Percentiles rank a stretch among this genome's conserved stretches.
These are phyloP conservation scores for Myxozyma melibiosi DNA, from an alignment of 805 yeast genomes.

Conservation along the genomic window DNA sequence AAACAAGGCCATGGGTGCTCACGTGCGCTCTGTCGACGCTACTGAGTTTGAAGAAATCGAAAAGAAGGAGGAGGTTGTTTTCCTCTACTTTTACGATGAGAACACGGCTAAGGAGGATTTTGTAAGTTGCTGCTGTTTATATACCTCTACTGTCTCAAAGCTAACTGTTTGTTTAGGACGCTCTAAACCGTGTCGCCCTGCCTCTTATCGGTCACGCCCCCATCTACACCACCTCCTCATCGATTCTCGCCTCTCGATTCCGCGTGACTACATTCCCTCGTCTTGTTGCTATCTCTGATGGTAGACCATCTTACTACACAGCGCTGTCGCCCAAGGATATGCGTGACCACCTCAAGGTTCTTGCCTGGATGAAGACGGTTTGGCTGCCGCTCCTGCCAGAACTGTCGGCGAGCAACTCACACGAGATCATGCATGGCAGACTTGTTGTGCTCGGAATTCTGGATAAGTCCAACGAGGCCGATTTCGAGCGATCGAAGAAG, in stretches of 20 bases:
- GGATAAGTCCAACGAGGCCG: conserved; percentile 38
- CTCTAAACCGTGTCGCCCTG: conserved; percentile 42
- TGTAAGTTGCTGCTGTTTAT: conserved; percentile 13
- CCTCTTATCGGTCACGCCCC: conserved; percentile 41
- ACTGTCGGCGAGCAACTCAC: conserved; percentile 42
- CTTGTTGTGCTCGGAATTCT: conserved; percentile 41
- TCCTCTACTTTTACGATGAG: conserved; percentile 47
- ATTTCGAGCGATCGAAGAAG: conserved; percentile 34
- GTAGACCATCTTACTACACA: conserved; percentile 37
- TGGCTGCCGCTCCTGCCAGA: conserved; percentile 45
- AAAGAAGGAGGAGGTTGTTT: conserved; percentile 38
- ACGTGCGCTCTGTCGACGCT: conserved; percentile 37
- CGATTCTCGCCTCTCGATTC: conserved; percentile 37
- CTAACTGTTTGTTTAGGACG: conserved; percentile 31
- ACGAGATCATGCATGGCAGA: conserved; percentile 38
- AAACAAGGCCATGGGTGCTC: conserved; percentile 38
- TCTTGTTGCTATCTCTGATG: conserved; percentile 39
- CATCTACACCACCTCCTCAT: conserved; percentile 38
- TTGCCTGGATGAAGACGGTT: conserved; percentile 41
- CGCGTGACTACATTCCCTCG: conserved; percentile 40
- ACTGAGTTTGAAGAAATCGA: conserved; percentile 36
- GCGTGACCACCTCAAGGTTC: conserved; percentile 39
- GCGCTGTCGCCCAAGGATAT: conserved; percentile 41
- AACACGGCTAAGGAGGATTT: conserved; percentile 45
- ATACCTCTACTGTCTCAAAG: not conserved